Conservation (phyloP, 192 early-diverging fungal genomes). For the Oehlia diaphana region DNA sequence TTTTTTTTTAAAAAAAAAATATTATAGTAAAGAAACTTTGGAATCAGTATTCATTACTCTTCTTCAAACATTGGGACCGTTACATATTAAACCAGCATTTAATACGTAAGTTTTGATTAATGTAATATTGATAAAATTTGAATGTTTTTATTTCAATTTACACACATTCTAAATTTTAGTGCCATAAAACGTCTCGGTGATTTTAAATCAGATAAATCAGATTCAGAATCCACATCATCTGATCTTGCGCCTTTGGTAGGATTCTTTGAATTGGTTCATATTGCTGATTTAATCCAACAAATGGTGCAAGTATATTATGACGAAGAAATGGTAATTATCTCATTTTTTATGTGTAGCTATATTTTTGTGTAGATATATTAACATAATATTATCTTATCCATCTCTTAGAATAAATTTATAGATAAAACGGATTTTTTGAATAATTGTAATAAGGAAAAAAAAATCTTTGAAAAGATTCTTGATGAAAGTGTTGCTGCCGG, state of each 20-base stretch:
- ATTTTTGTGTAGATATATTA: background rate
- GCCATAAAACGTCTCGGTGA: constrained; percentile 46
- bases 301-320: constrained; percentile 94
- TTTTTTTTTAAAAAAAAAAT: constrained; percentile 5
- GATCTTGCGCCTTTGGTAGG: constrained; percentile 66
- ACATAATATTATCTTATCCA: constrained; percentile 2
- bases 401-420: constrained; percentile 62
- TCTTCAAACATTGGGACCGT: constrained; percentile 67
- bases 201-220: constrained; percentile 51
- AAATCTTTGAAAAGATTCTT: constrained; percentile 77
- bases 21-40: constrained; percentile 64
- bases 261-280: constrained; percentile 94
- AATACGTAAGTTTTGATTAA: constrained; percentile 40
- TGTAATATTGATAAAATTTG: constrained; percentile 14
- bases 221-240: constrained; percentile 37
- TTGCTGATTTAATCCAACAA: constrained; percentile 90
- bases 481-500: constrained; percentile 92
- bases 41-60: constrained; percentile 80
- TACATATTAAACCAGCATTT: constrained; percentile 76
- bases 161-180: constrained; percentile 30
- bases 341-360: background rate
- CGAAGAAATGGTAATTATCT: constrained; percentile 71
- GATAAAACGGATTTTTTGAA: constrained; percentile 92
- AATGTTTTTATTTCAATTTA: background rate
- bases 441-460: constrained; percentile 89